phyloP scores from a whole-genome alignment of 192 early-diverging fungal species.

The Funneliformis mosseae region DNA sequence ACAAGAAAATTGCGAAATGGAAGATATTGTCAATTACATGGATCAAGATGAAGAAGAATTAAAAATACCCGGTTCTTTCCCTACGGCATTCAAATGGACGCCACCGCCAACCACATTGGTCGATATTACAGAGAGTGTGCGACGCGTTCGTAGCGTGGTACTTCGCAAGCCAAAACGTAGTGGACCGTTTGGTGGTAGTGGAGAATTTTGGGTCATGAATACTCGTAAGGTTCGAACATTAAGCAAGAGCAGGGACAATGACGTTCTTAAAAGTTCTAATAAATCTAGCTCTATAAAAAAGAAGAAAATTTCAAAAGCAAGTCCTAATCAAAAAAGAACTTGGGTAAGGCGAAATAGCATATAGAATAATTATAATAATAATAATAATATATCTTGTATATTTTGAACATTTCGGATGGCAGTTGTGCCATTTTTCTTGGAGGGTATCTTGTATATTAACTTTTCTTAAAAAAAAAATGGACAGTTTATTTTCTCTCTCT shows the following conservation, averaged over 20 bases:
- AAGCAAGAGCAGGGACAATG: conserved; percentile 2
- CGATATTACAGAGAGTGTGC: neutral
- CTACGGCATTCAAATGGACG: neutral
- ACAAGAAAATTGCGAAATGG: neutral
- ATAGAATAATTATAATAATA: conserved; percentile 4
- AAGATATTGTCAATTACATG: neutral
- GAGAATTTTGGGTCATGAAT: conserved; percentile 21
- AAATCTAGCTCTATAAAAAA: conserved; percentile 21
- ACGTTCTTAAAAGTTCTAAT: conserved; percentile 1
- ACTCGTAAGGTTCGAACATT: conserved; percentile 25
- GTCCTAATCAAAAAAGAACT: neutral
- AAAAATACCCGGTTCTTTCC: conserved; percentile 32
- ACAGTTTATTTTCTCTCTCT: neutral
- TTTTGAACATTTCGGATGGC: conserved; percentile 17
- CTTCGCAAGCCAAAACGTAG: conserved; percentile 24
- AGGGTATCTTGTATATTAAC: conserved; percentile 21
- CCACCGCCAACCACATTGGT: neutral
- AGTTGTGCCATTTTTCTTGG: neutral
- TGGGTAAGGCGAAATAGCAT: conserved; percentile 30
- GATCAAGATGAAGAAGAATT: conserved; percentile 8
- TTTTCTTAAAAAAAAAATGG: neutral
- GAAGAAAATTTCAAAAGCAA: conserved; percentile 18
- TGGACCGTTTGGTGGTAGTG: conserved; percentile 34
- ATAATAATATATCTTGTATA: neutral
- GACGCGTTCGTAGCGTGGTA: conserved; percentile 25